Base-by-base conservation (phyloP, 352 stramenopile species). In the Ochromonadaceae sp. region DNA sequence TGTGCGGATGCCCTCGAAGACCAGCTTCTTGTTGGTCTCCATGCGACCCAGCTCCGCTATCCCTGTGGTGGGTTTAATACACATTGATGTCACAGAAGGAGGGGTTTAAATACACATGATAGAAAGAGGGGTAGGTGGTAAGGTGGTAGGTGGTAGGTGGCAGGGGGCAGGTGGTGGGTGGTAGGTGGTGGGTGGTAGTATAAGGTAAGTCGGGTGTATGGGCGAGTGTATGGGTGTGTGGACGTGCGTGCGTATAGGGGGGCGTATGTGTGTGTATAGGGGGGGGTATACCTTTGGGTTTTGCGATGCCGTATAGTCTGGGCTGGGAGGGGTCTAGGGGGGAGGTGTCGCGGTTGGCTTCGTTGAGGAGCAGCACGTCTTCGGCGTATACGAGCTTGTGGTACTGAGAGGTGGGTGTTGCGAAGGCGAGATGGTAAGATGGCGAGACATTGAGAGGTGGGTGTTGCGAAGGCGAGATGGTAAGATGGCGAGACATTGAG, bases 1-100 rank as follows among this genome's bases (percentile, higher is more conserved):
- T 58, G 70, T 59, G 55, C 77, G 66, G 2, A 86, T 72, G 10
- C 77, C 78, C 30, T 81, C 63, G 67, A 86, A 81, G 28, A 86
- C 82, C 39, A 67, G 70, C 58, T 75, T 55, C 46, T 76, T 70
- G 20, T 67, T 62, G 26, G 68, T 82, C 73, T 86, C 79, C 28
- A 82, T 61, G 36, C 71, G 59, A 20, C 70, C 60, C 14, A 86
- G 68, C 66, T 84, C 79, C 0, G 60, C 39, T 28, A 71, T 77
- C 42, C 75, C 77, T 38, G 72, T 74, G 50, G 69, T 67, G 9
- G 81, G 55, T 26, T 76, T 76, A n/a, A n/a, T n/a, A n/a, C n/a
- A n/a, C n/a, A n/a, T n/a, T n/a, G n/a, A n/a, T n/a, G n/a, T n/a
- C n/a, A n/a, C n/a, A n/a, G n/a, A n/a, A n/a, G n/a, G n/a, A n/a